Evolutionary conservation across 1,284 basidiomycete species (phyloP).

Genomic region (Cutaneotrichosporon spelunceum): DNA sequence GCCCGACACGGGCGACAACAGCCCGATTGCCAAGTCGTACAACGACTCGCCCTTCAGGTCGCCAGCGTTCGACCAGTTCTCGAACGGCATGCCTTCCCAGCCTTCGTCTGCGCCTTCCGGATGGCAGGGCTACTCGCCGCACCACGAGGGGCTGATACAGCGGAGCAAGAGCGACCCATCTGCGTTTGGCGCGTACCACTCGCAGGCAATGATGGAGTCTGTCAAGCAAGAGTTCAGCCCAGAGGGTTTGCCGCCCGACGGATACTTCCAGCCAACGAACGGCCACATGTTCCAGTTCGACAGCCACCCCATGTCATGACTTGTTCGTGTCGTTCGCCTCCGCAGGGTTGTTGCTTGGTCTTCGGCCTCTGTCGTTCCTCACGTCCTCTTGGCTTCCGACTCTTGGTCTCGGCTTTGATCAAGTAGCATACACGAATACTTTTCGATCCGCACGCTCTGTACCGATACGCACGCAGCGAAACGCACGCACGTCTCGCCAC

Average conservation of each 20-base stretch:
- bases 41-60: slow-evolving; percentile 1
- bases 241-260: background rate
- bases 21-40: background rate
- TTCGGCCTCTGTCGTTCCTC: background rate
- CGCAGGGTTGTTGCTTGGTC: slow-evolving; percentile 1
- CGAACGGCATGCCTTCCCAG: background rate
- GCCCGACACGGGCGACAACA: background rate
- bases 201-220: background rate
- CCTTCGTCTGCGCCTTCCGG: background rate
- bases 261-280: slow-evolving; percentile 11
- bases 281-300: slow-evolving; percentile 13
- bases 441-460: background rate
- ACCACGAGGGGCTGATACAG: background rate
- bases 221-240: background rate
- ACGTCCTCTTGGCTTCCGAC: too few species aligned
- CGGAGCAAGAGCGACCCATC: slow-evolving; percentile 1
- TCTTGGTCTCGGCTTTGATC: background rate
- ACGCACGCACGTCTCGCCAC: background rate
- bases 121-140: background rate
- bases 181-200: slow-evolving; percentile 4
- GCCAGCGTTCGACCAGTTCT: slow-evolving; percentile 1
- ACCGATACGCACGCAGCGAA: background rate
- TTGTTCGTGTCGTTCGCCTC: background rate
- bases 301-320: slow-evolving; percentile 7
- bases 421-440: background rate